Base-by-base conservation (phyloP, 139 green algal genomes). In the Volvox reticuliferus region DNA sequence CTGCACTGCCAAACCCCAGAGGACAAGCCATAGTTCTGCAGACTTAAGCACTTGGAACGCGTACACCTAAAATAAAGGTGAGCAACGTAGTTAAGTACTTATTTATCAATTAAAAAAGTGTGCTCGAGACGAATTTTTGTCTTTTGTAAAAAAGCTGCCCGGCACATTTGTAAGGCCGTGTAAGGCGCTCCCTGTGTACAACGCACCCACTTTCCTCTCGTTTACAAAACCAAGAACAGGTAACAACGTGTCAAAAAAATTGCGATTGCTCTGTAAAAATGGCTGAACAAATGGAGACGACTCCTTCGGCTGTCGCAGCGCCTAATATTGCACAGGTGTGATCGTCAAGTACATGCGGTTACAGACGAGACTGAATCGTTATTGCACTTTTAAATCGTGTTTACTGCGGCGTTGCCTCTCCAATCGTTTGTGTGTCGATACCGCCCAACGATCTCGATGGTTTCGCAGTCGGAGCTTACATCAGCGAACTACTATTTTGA, bases 401-500 rank as follows among this genome's bases (percentile, higher is more conserved):
- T 79, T 79, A 20, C 26, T 20, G 32, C 20, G 24, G 26, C 71
- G 17, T 79, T 35, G 20, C 26, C 14, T 20, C 21, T 2, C 21
- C 71, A 20, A 35, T 81, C 28, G 75, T 20, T 55, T 55, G 75
- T 24, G 75, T 81, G 75, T 24, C 75, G 75, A 28, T 18, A 61
- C 32, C 19, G 19, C 30, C 26, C 21, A 73, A 50, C 32, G 75
- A 84, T 84, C 78, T 67, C 76, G 36, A 19, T 67, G 36, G 21
- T 84, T n/a, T 33, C 37, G 44, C 89, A 96, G 93, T 87, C 88
- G 28, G 92, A 96, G 6, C 91, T 94, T 77, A 98, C 96, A 26
- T 96, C 92, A 14, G 94, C 95, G 16, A 95, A 98, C 88, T 98
- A 98, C 89, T 99, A 99, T 91, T 98, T 98, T 82, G 97, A 98